These are phyloP conservation scores for Thinopyrum elongatum DNA, from an alignment of 176 grass and related monocot species.

Conservation along the genomic window DNA sequence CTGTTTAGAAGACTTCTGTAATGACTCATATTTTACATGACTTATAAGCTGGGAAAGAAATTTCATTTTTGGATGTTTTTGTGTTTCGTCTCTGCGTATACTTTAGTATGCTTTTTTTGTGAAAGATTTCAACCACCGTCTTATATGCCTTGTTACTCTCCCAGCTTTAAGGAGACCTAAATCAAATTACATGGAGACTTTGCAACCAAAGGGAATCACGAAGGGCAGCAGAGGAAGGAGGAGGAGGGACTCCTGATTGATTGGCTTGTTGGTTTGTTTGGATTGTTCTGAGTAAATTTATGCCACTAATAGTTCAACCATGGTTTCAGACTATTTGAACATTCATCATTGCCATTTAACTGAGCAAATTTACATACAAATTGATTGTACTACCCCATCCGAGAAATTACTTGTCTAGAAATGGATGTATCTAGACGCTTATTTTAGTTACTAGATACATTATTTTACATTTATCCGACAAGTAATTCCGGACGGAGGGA, in stretches of 20 bases:
- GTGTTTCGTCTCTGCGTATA: slow-evolving; percentile 7
- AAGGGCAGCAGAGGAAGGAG: slow-evolving; percentile 47
- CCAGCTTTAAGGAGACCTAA: slow-evolving; percentile 51
- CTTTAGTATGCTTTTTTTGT: background rate
- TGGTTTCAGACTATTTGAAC: background rate
- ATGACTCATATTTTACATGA: slow-evolving; percentile 1
- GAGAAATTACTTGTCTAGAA: too few relatives aligned
- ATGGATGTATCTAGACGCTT: too few relatives aligned
- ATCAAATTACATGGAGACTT: slow-evolving; percentile 45
- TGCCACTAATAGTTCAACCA: background rate
- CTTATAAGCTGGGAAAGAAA: background rate
- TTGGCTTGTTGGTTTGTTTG: slow-evolving; percentile 67
- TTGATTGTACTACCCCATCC: too few relatives aligned
- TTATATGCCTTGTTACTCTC: slow-evolving; percentile 28
- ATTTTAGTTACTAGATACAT: too few relatives aligned
- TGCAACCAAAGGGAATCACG: slow-evolving; percentile 47
- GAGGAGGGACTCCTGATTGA: too few relatives aligned
- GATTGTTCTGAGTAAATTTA: background rate
- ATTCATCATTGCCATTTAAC: background rate
- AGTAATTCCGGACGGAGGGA: too few relatives aligned
- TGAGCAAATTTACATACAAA: slow-evolving; percentile 3
- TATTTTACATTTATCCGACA: too few relatives aligned
- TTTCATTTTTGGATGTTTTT: slow-evolving; percentile 10
- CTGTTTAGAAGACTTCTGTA: background rate
- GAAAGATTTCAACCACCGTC: slow-evolving; percentile 21